Percentiles rank a stretch among this genome's conserved stretches.
phyloP scores from a whole-genome alignment of 2,329 filamentous ascomycete species.

The Pestalotiopsis sp. region DNA sequence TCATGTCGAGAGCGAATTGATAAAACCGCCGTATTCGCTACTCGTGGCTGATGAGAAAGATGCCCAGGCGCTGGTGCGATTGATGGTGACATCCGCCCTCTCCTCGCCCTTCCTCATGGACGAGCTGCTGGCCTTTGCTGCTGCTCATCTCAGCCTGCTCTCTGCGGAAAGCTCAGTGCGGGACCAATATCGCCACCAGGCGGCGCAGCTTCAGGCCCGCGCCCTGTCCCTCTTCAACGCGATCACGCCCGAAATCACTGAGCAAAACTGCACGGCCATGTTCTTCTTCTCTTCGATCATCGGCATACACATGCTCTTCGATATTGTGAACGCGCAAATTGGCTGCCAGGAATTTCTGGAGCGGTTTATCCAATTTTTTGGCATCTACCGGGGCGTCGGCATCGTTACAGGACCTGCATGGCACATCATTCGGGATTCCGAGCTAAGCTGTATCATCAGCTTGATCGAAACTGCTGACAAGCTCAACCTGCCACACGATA shows the following conservation, averaged over 20 bases:
- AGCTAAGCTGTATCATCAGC: slow-evolving; percentile 20
- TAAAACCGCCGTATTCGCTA: slow-evolving; percentile 5
- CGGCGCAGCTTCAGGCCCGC: neutral
- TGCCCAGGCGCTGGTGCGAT: slow-evolving; percentile 15
- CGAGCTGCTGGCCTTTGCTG: slow-evolving; percentile 46
- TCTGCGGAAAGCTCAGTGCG: slow-evolving; percentile 13
- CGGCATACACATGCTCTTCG: slow-evolving; percentile 24
- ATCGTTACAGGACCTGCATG: neutral
- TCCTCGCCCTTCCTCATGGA: slow-evolving; percentile 47
- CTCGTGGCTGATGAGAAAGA: slow-evolving; percentile 10
- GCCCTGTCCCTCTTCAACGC: slow-evolving; percentile 14
- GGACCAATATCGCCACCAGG: neutral
- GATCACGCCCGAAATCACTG: slow-evolving; percentile 2
- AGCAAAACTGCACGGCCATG: slow-evolving; percentile 17
- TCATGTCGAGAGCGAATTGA: slow-evolving; percentile 32
- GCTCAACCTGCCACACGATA: neutral
- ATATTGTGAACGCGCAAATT: slow-evolving; percentile 15
- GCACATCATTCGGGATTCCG: neutral
- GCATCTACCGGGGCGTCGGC: neutral
- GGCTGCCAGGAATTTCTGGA: neutral
- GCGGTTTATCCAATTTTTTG: neutral
- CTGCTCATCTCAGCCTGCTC: slow-evolving; percentile 40
- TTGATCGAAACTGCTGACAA: slow-evolving; percentile 3
- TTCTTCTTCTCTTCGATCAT: slow-evolving; percentile 27
- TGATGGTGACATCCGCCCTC: slow-evolving; percentile 26